Evolutionary conservation across 108 stramenopile genomes (phyloP).

Genomic region (Epithemia pelagica): DNA sequence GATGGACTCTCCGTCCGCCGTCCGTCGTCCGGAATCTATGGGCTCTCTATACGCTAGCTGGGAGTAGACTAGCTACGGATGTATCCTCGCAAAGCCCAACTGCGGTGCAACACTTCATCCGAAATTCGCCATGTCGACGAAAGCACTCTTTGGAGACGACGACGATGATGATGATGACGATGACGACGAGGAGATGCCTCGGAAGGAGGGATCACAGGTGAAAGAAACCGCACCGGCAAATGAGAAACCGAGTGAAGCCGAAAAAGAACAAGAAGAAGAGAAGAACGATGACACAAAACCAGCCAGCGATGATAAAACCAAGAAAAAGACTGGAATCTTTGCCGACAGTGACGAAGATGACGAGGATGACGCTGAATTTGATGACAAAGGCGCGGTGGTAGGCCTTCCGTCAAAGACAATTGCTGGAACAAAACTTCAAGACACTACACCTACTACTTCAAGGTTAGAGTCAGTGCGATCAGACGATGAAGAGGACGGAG

Average conservation of each 20-base stretch:
- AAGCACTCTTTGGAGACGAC: constrained; percentile 10
- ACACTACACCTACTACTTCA: neutral
- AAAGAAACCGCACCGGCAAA: neutral
- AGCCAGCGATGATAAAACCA: neutral
- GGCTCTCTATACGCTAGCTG: no score
- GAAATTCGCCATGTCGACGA: constrained; percentile 4
- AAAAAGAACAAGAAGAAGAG: constrained; percentile 4
- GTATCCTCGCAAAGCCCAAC: no score
- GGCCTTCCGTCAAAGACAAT: constrained; percentile 16
- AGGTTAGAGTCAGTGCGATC: neutral
- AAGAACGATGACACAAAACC: neutral
- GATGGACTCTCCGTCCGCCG: no score
- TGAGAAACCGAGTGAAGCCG: neutral
- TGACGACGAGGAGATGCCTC: neutral
- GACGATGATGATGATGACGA: constrained; percentile 1
- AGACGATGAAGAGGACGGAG: neutral
- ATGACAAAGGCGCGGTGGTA: constrained; percentile 28
- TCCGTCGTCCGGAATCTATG: no score
- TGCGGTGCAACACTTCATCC: no score
- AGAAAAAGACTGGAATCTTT: neutral
- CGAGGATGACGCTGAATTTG: constrained; percentile 26
- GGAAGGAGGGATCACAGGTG: neutral
- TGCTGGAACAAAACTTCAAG: neutral
- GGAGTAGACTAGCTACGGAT: no score
- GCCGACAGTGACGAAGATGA: constrained; percentile 9